Conservation (phyloP, 2,329 filamentous ascomycete genomes). For the Talaromyces rugulosus region DNA sequence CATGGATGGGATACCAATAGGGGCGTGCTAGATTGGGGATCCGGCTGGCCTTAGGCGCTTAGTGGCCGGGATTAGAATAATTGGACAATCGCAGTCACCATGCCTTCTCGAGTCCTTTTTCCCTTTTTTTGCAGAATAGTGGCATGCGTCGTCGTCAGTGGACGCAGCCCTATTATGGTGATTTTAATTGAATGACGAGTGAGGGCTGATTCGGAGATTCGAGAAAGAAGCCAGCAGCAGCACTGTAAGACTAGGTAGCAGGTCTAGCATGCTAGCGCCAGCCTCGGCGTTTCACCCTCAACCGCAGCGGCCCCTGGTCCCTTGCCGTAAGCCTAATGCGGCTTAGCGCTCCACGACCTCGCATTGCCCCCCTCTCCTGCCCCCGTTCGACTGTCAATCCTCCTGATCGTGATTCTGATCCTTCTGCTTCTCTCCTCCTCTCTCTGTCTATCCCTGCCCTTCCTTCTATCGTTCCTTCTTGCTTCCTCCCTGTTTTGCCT, state of each 20-base stretch:
- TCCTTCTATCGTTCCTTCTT: neutral
- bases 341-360: neutral
- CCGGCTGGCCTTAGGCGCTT: too few relatives aligned
- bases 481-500: neutral
- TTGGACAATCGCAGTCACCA: too few relatives aligned
- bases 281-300: conserved; percentile 11
- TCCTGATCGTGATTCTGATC: neutral
- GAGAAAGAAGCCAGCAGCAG: neutral
- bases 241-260: neutral
- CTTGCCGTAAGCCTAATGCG: conserved; percentile 8
- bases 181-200: neutral
- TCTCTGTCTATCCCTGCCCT: neutral
- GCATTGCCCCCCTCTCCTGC: neutral
- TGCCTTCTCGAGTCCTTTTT: too few relatives aligned
- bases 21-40: neutral
- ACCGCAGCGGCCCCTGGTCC: conserved; percentile 4
- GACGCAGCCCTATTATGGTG: neutral
- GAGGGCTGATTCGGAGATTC: neutral
- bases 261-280: neutral
- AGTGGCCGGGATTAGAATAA: too few relatives aligned
- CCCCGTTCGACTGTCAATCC: neutral
- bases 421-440: neutral
- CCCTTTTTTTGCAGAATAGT: neutral
- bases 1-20: neutral
- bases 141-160: neutral